Evolutionary conservation across 768 basidiomycete genomes (phyloP).

Genomic region (Lentinula aciculospora): DNA sequence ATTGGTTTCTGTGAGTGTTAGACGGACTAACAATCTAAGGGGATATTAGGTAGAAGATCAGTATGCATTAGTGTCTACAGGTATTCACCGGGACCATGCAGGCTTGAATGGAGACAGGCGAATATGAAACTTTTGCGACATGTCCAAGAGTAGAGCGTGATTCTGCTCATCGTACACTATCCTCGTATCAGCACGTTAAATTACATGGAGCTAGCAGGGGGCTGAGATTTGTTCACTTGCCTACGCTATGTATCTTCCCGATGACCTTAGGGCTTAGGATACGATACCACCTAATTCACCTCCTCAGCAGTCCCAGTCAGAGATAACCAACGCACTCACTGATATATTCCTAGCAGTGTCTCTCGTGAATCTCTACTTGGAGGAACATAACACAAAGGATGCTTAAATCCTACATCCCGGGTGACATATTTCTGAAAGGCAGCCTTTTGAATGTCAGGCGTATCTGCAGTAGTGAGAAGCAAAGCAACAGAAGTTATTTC

Average conservation of each 20-base stretch:
- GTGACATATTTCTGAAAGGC: conserved; percentile 46
- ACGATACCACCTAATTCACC: conserved; percentile 49
- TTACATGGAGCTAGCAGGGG: neutral
- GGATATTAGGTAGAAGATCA: neutral
- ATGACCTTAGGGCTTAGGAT: conserved; percentile 49
- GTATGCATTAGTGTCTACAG: neutral
- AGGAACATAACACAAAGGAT: conserved; percentile 49
- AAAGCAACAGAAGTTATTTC: conserved; percentile 43
- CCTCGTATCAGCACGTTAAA: neutral
- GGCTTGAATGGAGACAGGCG: conserved; percentile 40
- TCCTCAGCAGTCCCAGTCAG: neutral
- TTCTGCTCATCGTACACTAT: conserved; percentile 44
- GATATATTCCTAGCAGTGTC: conserved; percentile 50
- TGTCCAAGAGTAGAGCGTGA: conserved; percentile 42
- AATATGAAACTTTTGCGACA: conserved; percentile 48
- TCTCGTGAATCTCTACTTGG: conserved; percentile 48
- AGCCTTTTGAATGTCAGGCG: conserved; percentile 43
- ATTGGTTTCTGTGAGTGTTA: conserved; percentile 42
- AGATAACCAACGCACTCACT: conserved; percentile 25
- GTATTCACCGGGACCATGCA: conserved; percentile 37
- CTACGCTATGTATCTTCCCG: conserved; percentile 33
- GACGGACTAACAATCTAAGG: conserved; percentile 32
- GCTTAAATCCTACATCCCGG: conserved; percentile 49
- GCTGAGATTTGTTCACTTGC: conserved; percentile 25
- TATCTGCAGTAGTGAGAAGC: conserved; percentile 39